Conservation (phyloP, 2,329 filamentous ascomycete species). For the Pseudogymnoascus verrucosus region DNA sequence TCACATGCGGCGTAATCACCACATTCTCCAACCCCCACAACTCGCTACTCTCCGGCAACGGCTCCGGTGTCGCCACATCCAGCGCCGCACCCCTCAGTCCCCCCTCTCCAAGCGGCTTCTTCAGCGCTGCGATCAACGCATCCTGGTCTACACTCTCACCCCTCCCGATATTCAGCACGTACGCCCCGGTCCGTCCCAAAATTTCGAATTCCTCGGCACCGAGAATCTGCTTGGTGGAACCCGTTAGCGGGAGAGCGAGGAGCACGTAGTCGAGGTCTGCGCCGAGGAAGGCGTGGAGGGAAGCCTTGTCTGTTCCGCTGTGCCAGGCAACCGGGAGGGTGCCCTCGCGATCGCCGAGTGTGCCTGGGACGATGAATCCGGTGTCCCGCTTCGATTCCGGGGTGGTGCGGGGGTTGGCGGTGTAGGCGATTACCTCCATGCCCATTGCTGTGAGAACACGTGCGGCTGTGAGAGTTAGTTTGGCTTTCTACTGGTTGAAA, state of each 20-base stretch:
- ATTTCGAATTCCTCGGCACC: conserved; percentile 32
- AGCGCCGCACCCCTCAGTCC: conserved; percentile 53
- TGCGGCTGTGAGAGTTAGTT: conserved; percentile 33
- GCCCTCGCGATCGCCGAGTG: conserved; percentile 37
- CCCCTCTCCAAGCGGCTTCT: conserved; percentile 29
- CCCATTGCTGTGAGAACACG: conserved; percentile 48
- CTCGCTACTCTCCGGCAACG: conserved; percentile 49
- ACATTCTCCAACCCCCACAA: conserved; percentile 57
- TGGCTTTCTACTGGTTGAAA: neutral
- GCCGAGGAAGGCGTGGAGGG: conserved; percentile 28
- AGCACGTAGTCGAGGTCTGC: conserved; percentile 32
- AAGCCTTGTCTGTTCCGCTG: conserved; percentile 26
- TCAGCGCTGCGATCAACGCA: conserved; percentile 48
- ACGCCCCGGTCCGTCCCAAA: conserved; percentile 35
- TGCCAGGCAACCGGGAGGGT: conserved; percentile 31
- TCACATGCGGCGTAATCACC: conserved; percentile 58
- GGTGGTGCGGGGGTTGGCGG: conserved; percentile 50
- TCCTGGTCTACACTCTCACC: conserved; percentile 53
- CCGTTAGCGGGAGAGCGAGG: conserved; percentile 31
- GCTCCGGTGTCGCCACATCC: conserved; percentile 63
- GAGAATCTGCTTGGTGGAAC: conserved; percentile 32
- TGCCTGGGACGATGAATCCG: conserved; percentile 57
- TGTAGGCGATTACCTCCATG: conserved; percentile 58
- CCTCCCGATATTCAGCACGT: conserved; percentile 56
- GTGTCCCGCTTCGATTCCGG: conserved; percentile 47